Evolutionary conservation across 805 yeast genomes (phyloP).

Genomic region (Maudiozyma serrabonitensis): DNA sequence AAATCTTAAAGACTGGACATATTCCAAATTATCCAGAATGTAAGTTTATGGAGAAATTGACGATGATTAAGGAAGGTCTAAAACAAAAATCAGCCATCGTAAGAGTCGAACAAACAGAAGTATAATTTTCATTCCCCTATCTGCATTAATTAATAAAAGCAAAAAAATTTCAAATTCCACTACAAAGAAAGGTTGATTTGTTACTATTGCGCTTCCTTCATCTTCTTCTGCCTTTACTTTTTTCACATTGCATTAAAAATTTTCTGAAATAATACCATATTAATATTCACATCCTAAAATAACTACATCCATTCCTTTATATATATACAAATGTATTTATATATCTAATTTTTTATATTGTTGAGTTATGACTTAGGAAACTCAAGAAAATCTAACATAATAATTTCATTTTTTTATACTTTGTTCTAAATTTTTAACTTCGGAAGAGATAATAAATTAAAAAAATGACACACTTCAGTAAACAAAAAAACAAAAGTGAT

Average conservation of each 20-base stretch:
- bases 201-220: background rate
- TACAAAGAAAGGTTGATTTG: background rate
- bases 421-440: background rate
- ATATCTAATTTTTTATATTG: background rate
- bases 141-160: background rate
- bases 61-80: slow-evolving; percentile 59
- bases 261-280: background rate
- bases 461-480: background rate
- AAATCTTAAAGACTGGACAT: slow-evolving; percentile 38
- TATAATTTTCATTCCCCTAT: background rate
- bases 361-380: background rate
- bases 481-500: background rate
- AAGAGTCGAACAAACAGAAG: slow-evolving; percentile 15
- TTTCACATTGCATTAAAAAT: background rate
- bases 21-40: slow-evolving; percentile 40
- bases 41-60: slow-evolving; percentile 37
- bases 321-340: background rate
- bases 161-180: background rate
- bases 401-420: background rate
- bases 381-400: background rate
- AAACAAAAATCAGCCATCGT: slow-evolving; percentile 28
- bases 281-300: background rate
- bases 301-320: background rate
- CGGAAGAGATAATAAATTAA: background rate
- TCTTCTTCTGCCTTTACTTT: background rate